These are phyloP conservation scores for Rhododendron mucronatum DNA, from an alignment of 148 eudicot species.

Conservation along the genomic window DNA sequence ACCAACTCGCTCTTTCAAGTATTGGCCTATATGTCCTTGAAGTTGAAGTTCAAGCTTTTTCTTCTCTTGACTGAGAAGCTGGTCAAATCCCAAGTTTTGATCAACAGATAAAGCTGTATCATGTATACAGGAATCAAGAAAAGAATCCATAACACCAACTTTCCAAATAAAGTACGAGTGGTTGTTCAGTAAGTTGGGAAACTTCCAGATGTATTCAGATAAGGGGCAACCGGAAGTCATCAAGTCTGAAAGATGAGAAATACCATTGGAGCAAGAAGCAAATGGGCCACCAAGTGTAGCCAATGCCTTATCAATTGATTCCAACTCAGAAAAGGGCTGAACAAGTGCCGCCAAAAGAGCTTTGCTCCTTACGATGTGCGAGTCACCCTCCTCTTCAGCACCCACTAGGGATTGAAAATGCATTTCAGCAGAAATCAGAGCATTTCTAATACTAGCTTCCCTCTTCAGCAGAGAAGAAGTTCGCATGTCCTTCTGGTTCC, in stretches of 20 bases:
- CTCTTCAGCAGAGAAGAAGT: conserved; percentile 57
- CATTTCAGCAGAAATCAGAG: conserved; percentile 51
- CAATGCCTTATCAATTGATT: conserved; percentile 60
- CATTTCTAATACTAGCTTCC: conserved; percentile 54
- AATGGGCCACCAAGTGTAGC: conserved; percentile 37
- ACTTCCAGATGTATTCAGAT: conserved; percentile 80
- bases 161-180: conserved; percentile 89
- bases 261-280: conserved; percentile 36
- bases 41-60: conserved; percentile 65
- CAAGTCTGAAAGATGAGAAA: conserved; percentile 34
- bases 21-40: conserved; percentile 52
- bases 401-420: conserved; percentile 56
- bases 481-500: conserved; percentile 79
- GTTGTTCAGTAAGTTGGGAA: conserved; percentile 46
- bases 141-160: conserved; percentile 60
- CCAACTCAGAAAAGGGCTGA: conserved; percentile 68
- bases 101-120: conserved; percentile 63
- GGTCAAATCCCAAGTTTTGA: conserved; percentile 78
- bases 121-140: conserved; percentile 77
- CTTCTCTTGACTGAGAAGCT: conserved; percentile 69
- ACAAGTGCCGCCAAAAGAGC: conserved; percentile 54
- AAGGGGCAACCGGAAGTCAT: conserved; percentile 66
- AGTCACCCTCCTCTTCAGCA: conserved; percentile 42
- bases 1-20: conserved; percentile 69
- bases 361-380: conserved; percentile 47